Percentiles rank a stretch among this genome's conserved stretches.
Conservation (phyloP, 345 rosid genomes). For the Microcos paniculata region DNA sequence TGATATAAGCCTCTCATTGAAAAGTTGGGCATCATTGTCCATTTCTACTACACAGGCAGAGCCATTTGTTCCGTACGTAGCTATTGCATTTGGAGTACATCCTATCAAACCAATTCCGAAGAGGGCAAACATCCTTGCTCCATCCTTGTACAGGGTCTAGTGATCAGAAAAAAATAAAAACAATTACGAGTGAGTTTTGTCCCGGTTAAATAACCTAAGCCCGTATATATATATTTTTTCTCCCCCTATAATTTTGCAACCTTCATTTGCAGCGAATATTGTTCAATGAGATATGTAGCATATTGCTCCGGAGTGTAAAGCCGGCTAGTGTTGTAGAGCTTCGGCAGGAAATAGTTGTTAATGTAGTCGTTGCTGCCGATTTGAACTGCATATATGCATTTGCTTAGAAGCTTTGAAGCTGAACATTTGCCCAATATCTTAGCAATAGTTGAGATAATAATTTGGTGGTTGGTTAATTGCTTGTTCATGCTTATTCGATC, state of each 20-base stretch:
- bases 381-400: slow-evolving; percentile 43
- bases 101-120: slow-evolving; percentile 40
- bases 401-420: slow-evolving; percentile 24
- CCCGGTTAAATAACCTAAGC: not conserved
- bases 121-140: slow-evolving; percentile 41
- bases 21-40: slow-evolving; percentile 30
- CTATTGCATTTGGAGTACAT: slow-evolving; percentile 33
- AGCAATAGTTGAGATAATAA: slow-evolving; percentile 19
- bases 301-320: slow-evolving; percentile 3
- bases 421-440: slow-evolving; percentile 13
- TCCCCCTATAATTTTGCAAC: not conserved
- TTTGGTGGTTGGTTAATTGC: slow-evolving; percentile 45
- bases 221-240: too few species aligned
- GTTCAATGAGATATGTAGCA: not conserved
- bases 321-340: slow-evolving; percentile 11
- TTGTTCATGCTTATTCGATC: slow-evolving; percentile 30
- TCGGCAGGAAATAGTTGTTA: slow-evolving; percentile 50
- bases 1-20: slow-evolving; percentile 28
- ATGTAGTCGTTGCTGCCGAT: slow-evolving; percentile 54
- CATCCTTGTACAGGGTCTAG: slow-evolving; percentile 18
- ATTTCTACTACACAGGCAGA: slow-evolving; percentile 22
- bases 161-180: not conserved
- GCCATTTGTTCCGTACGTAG: slow-evolving; percentile 23
- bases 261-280: slow-evolving; percentile 7
- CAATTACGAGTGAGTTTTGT: not conserved